A percentile compares a stretch with the other conserved stretches of the same genome.
Conservation (phyloP, 345 rosid genomes). For the Turnera subulata region DNA sequence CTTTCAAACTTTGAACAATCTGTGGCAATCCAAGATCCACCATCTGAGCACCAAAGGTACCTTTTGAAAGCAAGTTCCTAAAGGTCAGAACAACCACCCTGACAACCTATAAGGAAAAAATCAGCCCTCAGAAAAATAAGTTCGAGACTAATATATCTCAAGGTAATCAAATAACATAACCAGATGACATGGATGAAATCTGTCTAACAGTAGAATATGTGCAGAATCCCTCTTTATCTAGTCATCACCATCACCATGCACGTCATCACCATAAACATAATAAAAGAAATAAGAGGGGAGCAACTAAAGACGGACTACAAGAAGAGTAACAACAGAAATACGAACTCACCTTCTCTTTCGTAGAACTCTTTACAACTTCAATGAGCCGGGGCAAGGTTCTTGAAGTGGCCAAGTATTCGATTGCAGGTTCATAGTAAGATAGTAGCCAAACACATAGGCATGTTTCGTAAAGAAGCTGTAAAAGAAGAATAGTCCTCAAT, state of each 20-base stretch:
- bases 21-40: conserved; percentile 94
- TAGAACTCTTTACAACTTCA: conserved; percentile 83
- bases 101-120: conserved; percentile 61
- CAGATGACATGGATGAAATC: conserved; percentile 9
- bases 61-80: conserved; percentile 78
- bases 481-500: conserved; percentile 14
- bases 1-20: conserved; percentile 75
- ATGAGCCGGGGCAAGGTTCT: conserved; percentile 70
- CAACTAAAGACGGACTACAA: no score
- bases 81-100: conserved; percentile 81
- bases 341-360: conserved; percentile 82
- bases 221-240: conserved; percentile 9
- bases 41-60: conserved; percentile 90
- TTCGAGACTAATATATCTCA: conserved; percentile 13
- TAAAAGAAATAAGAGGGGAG: no score
- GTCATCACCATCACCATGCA: no score
- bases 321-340: conserved; percentile 3
- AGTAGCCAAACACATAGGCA: conserved; percentile 94
- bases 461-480: conserved; percentile 94
- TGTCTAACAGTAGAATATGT: conserved; percentile 8
- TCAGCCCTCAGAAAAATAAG: conserved; percentile 15
- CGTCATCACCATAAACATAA: no score
- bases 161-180: background rate
- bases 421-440: conserved; percentile 88
- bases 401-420: conserved; percentile 82